Base-by-base conservation (phyloP, 305 asterid genomes). In the Coffea humblotiana region DNA sequence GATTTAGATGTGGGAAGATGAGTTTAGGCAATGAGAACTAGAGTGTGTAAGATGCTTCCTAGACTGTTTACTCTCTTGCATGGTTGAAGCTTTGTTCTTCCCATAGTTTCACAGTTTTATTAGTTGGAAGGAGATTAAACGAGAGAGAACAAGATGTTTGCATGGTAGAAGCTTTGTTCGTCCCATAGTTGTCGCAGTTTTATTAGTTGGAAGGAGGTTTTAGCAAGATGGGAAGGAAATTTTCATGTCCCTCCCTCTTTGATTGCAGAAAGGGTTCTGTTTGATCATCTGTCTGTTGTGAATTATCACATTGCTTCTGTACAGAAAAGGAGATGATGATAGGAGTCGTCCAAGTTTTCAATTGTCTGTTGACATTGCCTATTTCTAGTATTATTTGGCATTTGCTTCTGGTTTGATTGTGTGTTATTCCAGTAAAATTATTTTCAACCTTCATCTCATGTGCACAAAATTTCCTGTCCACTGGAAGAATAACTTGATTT, bases 1-100 rank as follows among this genome's bases (percentile, higher is more conserved):
- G 63, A 40, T 60, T 73, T 56, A 61, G 80, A 27, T 81, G 70
- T 52, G 68, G 21, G 77, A 76, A 65, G 67, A 10, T 12, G 49
- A 25, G 79, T 37, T 52, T 73, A 23, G 73, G 81, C 13, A 35
- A 21, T 27, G 35, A 16, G 12, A 49, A 16, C 48, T 66, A 65
- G 48, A 49, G 27, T 21, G 49, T 67, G 16, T 21, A 68, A n/a
- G 27, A 68, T 78, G 69, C 69, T 68, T 51, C 27, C 8, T 51
- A 27, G 45, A 6, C 8, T 43, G 60, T 72, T 25, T 54, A 47
- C 51, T 13, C 61, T 29, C 7, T 71, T 49, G 3, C 74, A 69
- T 40, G 15, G 52, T 48, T 8, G 52, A 48, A 48, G 13, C 13
- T 48, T 48, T 12, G 52, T 48, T 48, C 52, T 48, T 48, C 52